phyloP scores from a whole-genome alignment of 257 asterid species.

The Parsonsia alboflavescens region DNA sequence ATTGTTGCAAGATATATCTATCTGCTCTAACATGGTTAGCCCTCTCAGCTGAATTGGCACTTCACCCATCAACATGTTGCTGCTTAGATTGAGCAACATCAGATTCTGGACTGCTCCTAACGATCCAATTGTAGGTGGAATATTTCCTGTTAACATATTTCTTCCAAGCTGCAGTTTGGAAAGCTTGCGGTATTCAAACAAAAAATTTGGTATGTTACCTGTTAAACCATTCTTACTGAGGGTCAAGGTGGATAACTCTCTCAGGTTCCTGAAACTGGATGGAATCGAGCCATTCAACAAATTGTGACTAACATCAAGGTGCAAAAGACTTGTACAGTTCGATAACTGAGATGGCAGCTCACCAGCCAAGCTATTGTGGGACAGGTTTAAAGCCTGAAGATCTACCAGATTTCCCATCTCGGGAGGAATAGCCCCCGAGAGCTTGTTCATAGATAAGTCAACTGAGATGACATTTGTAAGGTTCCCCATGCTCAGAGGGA shows the following conservation, averaged over 20 bases:
- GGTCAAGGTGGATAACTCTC: slow-evolving; percentile 43
- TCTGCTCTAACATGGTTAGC: slow-evolving; percentile 50
- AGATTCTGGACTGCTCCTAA: slow-evolving; percentile 39
- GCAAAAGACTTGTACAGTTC: slow-evolving; percentile 8
- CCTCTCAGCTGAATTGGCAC: slow-evolving; percentile 52
- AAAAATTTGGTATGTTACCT: slow-evolving; percentile 45
- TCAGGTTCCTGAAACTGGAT: slow-evolving; percentile 42
- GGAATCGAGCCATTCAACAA: slow-evolving; percentile 57
- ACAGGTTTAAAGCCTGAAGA: slow-evolving; percentile 42
- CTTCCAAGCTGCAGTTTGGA: slow-evolving; percentile 59
- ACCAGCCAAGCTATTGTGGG: slow-evolving; percentile 47
- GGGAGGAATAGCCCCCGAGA: slow-evolving; percentile 37
- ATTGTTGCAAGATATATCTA: slow-evolving; percentile 58
- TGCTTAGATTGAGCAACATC: slow-evolving; percentile 55
- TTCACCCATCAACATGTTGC: slow-evolving; percentile 45
- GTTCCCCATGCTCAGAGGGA: slow-evolving; percentile 39
- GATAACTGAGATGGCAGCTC: slow-evolving; percentile 36
- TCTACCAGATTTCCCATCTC: slow-evolving; percentile 38
- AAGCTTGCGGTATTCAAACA: slow-evolving; percentile 57
- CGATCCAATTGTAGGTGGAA: slow-evolving; percentile 37
- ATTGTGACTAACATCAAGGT: slow-evolving; percentile 38
- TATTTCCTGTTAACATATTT: slow-evolving; percentile 47
- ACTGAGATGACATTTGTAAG: slow-evolving; percentile 28
- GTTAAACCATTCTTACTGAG: slow-evolving; percentile 47
- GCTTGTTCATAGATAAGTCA: slow-evolving; percentile 43